Evolutionary conservation across 1,139 yeast genomes (phyloP).

Genomic region (Blastobotrys aristatus): DNA sequence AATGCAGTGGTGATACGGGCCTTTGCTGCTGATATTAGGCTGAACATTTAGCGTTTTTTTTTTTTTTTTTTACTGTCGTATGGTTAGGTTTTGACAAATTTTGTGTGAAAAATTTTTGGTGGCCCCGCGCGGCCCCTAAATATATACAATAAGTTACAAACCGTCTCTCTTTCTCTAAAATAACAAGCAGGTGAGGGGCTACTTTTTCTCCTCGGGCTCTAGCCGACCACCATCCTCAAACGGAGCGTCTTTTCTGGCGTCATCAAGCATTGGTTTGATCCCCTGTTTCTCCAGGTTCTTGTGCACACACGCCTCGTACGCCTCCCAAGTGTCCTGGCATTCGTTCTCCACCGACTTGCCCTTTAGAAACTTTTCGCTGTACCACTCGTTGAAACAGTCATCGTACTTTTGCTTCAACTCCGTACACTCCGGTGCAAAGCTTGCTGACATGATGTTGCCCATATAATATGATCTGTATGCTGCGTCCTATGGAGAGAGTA

Average conservation of each 20-base stretch:
- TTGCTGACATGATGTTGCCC: slow-evolving; percentile 65
- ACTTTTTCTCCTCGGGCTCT: slow-evolving; percentile 20
- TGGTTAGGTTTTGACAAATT: slow-evolving; percentile 1
- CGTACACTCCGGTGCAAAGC: slow-evolving; percentile 97
- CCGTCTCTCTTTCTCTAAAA: background rate
- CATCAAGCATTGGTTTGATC: slow-evolving; percentile 79
- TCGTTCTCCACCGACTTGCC: slow-evolving; percentile 64
- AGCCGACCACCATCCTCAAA: slow-evolving; percentile 59
- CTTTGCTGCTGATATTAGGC: slow-evolving; percentile 6
- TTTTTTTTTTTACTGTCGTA: background rate
- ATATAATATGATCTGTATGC: slow-evolving; percentile 22
- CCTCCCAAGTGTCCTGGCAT: slow-evolving; percentile 85
- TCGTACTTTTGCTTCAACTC: slow-evolving; percentile 80
- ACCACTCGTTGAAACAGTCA: slow-evolving; percentile 92
- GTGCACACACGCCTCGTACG: slow-evolving; percentile 80
- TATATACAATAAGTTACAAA: background rate
- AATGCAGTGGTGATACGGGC: background rate
- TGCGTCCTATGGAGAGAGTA: no score
- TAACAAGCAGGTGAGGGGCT: background rate
- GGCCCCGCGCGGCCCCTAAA: slow-evolving; percentile 31
- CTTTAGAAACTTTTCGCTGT: slow-evolving; percentile 75
- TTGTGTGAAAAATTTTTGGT: no score
- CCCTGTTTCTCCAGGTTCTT: slow-evolving; percentile 65
- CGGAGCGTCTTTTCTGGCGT: slow-evolving; percentile 89
- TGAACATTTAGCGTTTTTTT: slow-evolving; percentile 8